Percentiles rank a stretch among this genome's conserved stretches.
Conservation (phyloP, 2,329 filamentous ascomycete genomes). For the Dactylellina drechsleri region DNA sequence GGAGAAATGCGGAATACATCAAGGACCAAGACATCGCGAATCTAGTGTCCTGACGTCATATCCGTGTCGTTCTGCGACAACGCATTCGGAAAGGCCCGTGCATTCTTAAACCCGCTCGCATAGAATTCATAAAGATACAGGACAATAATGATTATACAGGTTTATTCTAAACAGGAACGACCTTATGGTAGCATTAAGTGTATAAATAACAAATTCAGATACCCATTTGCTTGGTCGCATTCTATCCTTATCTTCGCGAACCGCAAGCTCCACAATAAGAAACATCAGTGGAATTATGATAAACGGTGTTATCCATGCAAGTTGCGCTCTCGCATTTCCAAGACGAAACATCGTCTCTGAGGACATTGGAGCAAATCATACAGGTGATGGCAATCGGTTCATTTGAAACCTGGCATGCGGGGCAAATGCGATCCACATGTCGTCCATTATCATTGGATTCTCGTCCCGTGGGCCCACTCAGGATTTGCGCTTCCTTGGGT, state of each 20-base stretch:
- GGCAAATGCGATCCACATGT: constrained; percentile 62
- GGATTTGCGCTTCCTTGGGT: neutral
- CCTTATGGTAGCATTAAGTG: neutral
- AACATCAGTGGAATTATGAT: constrained; percentile 56
- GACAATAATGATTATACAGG: no score
- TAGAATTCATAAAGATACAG: no score
- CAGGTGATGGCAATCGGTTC: constrained; percentile 69
- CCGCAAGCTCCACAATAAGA: constrained; percentile 37
- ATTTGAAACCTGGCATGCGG: constrained; percentile 76
- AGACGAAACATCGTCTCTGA: constrained; percentile 49
- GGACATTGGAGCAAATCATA: constrained; percentile 73
- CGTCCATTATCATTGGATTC: neutral
- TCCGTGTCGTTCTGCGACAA: neutral
- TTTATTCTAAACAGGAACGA: neutral
- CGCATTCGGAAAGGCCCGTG: constrained; percentile 11
- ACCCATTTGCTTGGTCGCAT: no score
- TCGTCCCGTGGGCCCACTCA: neutral
- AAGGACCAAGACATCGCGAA: constrained; percentile 12
- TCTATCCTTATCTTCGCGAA: constrained; percentile 1
- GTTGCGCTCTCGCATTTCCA: constrained; percentile 56
- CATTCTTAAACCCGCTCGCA: no score
- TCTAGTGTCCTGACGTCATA: constrained; percentile 25
- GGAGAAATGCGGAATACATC: no score
- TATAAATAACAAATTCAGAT: no score
- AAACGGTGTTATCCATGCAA: constrained; percentile 35